phyloP scores from a whole-genome alignment of 805 yeast species.

The Sugiyamaella qingdaonensis region DNA sequence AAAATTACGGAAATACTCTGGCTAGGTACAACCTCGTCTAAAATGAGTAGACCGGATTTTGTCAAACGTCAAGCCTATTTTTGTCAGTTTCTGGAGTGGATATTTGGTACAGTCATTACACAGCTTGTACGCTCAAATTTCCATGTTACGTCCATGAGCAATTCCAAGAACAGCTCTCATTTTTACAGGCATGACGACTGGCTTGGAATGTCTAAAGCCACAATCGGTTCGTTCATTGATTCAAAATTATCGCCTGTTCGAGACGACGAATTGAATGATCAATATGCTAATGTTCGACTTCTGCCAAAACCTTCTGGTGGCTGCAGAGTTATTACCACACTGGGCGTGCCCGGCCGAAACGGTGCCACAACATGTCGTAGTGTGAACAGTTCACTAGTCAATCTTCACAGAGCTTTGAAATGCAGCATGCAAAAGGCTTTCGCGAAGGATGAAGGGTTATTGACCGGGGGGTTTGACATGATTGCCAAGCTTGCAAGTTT shows the following conservation, averaged over 20 bases:
- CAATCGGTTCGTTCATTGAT: conserved; percentile 40
- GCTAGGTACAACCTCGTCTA: conserved; percentile 40
- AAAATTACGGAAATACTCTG: conserved; percentile 48
- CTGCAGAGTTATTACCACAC: conserved; percentile 11
- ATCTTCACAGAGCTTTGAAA: conserved; percentile 7
- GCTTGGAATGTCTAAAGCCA: conserved; percentile 39
- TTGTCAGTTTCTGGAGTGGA: conserved; percentile 52
- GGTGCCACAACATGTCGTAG: conserved; percentile 6
- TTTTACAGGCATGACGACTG: conserved; percentile 61
- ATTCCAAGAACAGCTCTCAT: conserved; percentile 34
- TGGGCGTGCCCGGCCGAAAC: conserved; percentile 8
- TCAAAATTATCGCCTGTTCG: conserved; percentile 27
- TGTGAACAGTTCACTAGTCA: conserved; percentile 24
- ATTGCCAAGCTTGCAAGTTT: conserved; percentile 38
- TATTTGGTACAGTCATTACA: conserved; percentile 45
- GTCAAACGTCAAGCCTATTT: conserved; percentile 37
- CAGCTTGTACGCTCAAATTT: conserved; percentile 52
- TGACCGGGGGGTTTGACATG: conserved; percentile 37
- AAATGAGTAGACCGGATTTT: conserved; percentile 42
- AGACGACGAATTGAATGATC: neutral
- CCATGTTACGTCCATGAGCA: conserved; percentile 59
- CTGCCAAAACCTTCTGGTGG: conserved; percentile 61
- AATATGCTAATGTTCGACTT: conserved; percentile 35
- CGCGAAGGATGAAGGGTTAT: neutral
- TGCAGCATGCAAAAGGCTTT: neutral